These are phyloP conservation scores for Xylaria acuta DNA, from an alignment of 495 filamentous ascomycete genomes.

Conservation along the genomic window DNA sequence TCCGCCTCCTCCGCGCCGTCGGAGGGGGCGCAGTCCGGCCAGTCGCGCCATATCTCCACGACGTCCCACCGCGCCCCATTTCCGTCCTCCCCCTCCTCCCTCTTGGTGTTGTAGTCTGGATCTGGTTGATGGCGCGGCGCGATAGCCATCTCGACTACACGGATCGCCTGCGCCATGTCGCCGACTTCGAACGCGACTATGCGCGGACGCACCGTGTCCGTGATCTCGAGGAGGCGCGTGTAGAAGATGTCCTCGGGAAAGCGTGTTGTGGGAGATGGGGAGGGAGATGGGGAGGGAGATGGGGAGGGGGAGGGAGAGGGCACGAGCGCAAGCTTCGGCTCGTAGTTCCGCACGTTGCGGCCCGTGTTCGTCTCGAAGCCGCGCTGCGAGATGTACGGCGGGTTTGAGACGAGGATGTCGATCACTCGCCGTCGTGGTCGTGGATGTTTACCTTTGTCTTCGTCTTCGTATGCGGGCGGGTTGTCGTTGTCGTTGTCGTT, in stretches of 20 bases:
- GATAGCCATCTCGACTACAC: constrained; percentile 55
- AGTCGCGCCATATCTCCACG: constrained; percentile 64
- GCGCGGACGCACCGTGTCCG: constrained; percentile 42
- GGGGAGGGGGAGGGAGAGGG: constrained; percentile 39
- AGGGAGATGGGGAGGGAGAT: not conserved
- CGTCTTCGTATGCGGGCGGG: not conserved
- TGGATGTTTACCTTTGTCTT: not conserved
- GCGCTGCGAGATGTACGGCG: constrained; percentile 80
- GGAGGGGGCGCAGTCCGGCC: constrained; percentile 37
- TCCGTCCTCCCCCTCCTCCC: too few species aligned
- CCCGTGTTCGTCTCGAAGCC: constrained; percentile 64
- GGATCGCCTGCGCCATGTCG: constrained; percentile 63
- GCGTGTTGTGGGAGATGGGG: not conserved
- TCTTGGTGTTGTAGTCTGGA: too few species aligned
- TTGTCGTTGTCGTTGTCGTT: not conserved
- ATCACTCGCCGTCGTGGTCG: constrained; percentile 35
- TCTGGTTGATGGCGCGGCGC: not conserved
- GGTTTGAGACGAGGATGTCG: constrained; percentile 86
- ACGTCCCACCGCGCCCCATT: constrained; percentile 42
- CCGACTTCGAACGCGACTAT: constrained; percentile 65
- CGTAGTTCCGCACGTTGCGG: constrained; percentile 77
- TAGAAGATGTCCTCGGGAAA: constrained; percentile 67
- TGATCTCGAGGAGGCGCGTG: constrained; percentile 53
- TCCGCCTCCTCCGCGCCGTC: too few species aligned
- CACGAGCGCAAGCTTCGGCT: constrained; percentile 81